These are phyloP conservation scores for Camellia lanceoleosa DNA, from an alignment of 148 eudicot species.

Conservation along the genomic window DNA sequence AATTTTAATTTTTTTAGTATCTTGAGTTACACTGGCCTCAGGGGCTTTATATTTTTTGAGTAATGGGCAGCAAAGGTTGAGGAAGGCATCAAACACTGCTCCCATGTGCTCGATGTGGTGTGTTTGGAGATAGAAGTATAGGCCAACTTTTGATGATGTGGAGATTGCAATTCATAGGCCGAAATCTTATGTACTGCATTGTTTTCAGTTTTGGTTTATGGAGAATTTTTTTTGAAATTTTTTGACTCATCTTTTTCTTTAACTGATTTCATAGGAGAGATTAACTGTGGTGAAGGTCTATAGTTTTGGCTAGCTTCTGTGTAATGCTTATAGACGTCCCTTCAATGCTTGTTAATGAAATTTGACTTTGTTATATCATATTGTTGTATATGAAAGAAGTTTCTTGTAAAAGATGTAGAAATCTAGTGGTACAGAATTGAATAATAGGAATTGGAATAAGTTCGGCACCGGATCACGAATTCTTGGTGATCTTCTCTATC, in stretches of 20 bases:
- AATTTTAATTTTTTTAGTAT: neutral
- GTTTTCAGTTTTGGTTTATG: neutral
- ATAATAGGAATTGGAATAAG: neutral
- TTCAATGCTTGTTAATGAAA: neutral
- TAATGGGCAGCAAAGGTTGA: no score
- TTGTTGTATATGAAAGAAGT: neutral
- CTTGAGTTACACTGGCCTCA: neutral
- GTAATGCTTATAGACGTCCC: neutral
- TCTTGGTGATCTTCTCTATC: no score
- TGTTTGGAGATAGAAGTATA: neutral
- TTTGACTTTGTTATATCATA: neutral
- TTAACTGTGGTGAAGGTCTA: neutral
- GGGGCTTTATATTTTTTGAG: neutral
- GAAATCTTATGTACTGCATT: no score
- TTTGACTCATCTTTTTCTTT: neutral
- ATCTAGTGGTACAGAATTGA: neutral
- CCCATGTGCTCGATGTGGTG: neutral
- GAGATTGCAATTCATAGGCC: neutral
- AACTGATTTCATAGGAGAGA: neutral
- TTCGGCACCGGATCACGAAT: no score
- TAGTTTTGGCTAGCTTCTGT: neutral
- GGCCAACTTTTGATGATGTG: neutral
- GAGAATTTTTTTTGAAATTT: neutral
- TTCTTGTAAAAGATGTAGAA: neutral
- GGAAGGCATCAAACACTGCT: neutral